These are phyloP conservation scores for Thoreauomyces humboldtii DNA, from an alignment of 192 early-diverging fungal species.

Conservation along the genomic window DNA sequence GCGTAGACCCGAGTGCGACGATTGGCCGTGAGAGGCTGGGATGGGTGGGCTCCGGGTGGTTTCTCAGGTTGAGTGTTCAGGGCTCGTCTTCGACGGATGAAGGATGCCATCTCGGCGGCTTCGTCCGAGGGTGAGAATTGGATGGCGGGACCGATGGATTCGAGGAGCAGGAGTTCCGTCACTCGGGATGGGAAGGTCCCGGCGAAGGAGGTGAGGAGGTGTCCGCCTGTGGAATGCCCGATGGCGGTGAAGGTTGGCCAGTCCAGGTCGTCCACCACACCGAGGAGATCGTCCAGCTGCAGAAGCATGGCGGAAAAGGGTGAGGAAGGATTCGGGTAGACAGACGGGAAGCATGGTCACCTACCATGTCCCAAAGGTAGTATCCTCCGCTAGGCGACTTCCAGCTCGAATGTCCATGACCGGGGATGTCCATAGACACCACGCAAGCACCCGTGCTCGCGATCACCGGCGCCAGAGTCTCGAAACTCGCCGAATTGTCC, in stretches of 20 bases:
- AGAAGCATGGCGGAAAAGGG: constrained; percentile 11
- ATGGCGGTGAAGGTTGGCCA: constrained; percentile 26
- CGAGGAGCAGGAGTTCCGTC: constrained; percentile 32
- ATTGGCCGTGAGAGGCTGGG: too few species aligned
- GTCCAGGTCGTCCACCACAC: constrained; percentile 17
- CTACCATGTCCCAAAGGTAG: constrained; percentile 39
- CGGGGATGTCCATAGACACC: constrained; percentile 36
- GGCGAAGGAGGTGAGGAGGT: constrained; percentile 31
- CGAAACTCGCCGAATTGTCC: constrained; percentile 35
- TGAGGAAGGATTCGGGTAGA: neutral
- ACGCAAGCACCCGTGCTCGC: constrained; percentile 3
- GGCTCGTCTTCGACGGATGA: constrained; percentile 10
- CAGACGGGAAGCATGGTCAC: neutral
- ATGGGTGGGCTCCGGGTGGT: too few species aligned
- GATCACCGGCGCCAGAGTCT: constrained; percentile 16
- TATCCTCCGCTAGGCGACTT: constrained; percentile 16
- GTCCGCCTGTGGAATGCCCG: constrained; percentile 42
- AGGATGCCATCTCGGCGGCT: constrained; percentile 17
- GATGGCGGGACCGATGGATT: constrained; percentile 37
- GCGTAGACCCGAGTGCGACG: constrained; percentile 24
- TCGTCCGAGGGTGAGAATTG: constrained; percentile 17
- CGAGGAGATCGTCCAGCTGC: constrained; percentile 27
- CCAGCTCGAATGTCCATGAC: constrained; percentile 33
- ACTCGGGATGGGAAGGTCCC: constrained; percentile 33
- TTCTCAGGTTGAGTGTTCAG: neutral